These are phyloP conservation scores for Rubroboletus pulcherrimus DNA, from an alignment of 768 basidiomycete genomes.

Conservation along the genomic window DNA sequence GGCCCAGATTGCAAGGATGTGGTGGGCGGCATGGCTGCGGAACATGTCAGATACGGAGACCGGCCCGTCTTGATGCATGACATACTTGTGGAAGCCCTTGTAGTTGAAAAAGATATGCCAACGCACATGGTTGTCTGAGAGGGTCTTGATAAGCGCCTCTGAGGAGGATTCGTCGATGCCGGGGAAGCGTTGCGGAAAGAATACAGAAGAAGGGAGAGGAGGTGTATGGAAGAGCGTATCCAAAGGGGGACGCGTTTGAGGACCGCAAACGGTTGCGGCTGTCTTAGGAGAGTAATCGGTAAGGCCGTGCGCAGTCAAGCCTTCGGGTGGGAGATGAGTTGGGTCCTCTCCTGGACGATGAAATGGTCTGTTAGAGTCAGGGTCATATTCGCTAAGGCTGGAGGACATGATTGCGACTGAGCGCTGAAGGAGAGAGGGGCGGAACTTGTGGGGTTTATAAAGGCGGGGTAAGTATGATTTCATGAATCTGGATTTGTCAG, in stretches of 20 bases:
- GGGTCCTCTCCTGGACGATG: slow-evolving; percentile 19
- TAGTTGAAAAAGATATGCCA: slow-evolving; percentile 55
- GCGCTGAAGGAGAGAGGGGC: not conserved
- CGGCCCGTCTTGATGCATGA: not conserved
- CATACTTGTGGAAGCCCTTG: slow-evolving; percentile 32
- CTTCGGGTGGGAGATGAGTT: slow-evolving; percentile 16
- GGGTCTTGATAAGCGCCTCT: slow-evolving; percentile 34
- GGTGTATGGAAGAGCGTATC: slow-evolving; percentile 23
- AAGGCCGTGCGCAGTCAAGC: slow-evolving; percentile 21
- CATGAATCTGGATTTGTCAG: not conserved
- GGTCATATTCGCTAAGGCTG: slow-evolving; percentile 6
- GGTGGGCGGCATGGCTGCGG: slow-evolving; percentile 54
- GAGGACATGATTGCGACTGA: slow-evolving; percentile 15
- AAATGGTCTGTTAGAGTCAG: slow-evolving; percentile 9
- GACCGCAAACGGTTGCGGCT: slow-evolving; percentile 10
- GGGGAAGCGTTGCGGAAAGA: slow-evolving; percentile 35
- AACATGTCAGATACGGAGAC: slow-evolving; percentile 19
- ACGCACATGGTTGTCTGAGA: slow-evolving; percentile 50
- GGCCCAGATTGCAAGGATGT: slow-evolving; percentile 53
- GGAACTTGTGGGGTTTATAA: not conserved
- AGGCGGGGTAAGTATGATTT: too few species aligned
- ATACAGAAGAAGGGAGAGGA: slow-evolving; percentile 25
- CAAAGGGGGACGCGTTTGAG: slow-evolving; percentile 9
- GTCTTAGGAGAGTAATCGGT: slow-evolving; percentile 18
- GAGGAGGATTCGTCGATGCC: slow-evolving; percentile 38